A percentile compares a stretch with the other conserved stretches of the same genome.
These are phyloP conservation scores for Nicotiana otophora DNA, from an alignment of 257 asterid species.

Conservation along the genomic window DNA sequence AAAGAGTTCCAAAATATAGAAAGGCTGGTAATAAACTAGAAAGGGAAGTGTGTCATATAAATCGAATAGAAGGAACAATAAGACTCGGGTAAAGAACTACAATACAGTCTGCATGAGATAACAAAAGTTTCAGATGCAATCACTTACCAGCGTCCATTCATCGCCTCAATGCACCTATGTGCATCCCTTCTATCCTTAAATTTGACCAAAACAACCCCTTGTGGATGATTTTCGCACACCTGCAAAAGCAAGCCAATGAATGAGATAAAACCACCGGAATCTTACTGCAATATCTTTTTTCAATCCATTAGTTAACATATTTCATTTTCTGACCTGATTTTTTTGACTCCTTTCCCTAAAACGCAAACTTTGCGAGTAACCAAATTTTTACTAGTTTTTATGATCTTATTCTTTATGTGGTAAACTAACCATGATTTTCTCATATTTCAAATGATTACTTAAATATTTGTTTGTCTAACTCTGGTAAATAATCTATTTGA, in stretches of 20 bases:
- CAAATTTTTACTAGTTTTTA: not conserved
- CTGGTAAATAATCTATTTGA: not conserved
- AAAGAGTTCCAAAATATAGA: not conserved
- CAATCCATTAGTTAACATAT: not conserved
- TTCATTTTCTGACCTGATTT: not conserved
- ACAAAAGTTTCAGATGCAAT: not conserved
- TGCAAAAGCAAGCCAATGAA: conserved; percentile 25
- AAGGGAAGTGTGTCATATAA: not conserved
- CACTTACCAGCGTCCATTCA: conserved; percentile 87
- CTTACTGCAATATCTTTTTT: not conserved
- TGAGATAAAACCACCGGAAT: not conserved
- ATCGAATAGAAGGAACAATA: not conserved
- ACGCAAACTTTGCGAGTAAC: not conserved
- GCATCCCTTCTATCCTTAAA: conserved; percentile 78
- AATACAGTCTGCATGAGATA: not conserved
- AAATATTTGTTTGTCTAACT: not conserved
- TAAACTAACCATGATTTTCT: not conserved
- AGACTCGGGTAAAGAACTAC: not conserved
- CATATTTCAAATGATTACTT: not conserved
- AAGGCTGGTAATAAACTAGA: not conserved
- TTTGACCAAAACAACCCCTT: conserved; percentile 81
- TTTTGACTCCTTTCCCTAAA: not conserved
- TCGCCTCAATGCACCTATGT: conserved; percentile 76
- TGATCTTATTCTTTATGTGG: not conserved
- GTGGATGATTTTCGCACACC: conserved; percentile 93